Conservation (phyloP, 139 green algal genomes). For the Pleodorina starrii region DNA sequence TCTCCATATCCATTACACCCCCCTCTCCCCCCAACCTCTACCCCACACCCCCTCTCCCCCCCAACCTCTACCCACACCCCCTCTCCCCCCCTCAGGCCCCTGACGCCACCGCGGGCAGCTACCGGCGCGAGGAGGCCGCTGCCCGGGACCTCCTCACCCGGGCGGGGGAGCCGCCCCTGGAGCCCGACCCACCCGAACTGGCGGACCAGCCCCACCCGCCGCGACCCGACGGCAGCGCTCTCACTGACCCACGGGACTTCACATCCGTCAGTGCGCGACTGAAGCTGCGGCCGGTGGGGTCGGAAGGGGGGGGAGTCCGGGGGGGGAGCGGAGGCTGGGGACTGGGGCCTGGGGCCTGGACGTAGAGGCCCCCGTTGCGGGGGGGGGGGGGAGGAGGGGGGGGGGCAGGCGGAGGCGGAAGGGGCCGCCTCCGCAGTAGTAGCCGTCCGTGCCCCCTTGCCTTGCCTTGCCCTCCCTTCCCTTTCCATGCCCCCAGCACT, state of each 20-base stretch:
- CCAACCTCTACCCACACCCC: not conserved
- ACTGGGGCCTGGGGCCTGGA: no score
- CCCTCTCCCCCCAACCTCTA: not conserved
- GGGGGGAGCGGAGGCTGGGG: not conserved
- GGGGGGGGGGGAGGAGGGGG: not conserved
- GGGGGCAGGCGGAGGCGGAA: no score
- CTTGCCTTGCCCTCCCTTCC: no score
- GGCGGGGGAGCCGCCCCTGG: conserved; percentile 10
- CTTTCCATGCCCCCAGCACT: no score
- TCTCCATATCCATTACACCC: no score
- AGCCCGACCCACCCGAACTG: not conserved
- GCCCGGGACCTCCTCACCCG: not conserved
- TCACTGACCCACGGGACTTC: not conserved
- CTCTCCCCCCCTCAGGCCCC: conserved; percentile 7
- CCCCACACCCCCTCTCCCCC: not conserved
- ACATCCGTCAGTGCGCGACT: not conserved
- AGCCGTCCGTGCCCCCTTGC: no score
- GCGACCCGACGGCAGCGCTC: not conserved
- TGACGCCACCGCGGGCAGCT: conserved; percentile 34
- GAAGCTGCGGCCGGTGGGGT: not conserved
- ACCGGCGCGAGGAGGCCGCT: conserved; percentile 33
- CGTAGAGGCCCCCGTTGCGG: not conserved
- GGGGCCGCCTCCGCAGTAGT: no score
- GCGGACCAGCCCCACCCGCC: not conserved
- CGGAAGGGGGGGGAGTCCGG: not conserved